phyloP scores from a whole-genome alignment of 2,329 filamentous ascomycete species.

The Colletotrichum ledebouriae region DNA sequence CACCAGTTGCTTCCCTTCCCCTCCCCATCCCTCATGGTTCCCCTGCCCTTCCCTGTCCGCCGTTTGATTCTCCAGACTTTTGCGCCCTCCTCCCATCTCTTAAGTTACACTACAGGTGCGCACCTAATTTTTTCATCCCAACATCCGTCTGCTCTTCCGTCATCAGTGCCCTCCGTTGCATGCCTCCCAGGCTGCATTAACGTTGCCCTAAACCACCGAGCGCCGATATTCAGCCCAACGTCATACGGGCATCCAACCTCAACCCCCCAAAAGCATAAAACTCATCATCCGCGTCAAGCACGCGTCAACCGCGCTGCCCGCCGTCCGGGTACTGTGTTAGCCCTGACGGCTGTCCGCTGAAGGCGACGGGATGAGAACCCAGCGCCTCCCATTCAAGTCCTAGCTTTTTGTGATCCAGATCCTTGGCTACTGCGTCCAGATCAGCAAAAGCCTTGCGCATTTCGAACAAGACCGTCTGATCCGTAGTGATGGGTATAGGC shows the following conservation, averaged over 20 bases:
- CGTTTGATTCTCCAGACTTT: neutral
- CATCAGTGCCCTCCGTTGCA: constrained; percentile 4
- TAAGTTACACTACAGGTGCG: neutral
- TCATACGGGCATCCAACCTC: neutral
- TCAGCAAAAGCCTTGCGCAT: neutral
- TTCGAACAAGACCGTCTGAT: neutral
- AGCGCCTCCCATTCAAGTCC: neutral
- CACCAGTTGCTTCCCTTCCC: neutral
- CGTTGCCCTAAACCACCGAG: constrained; percentile 19
- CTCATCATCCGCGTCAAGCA: neutral
- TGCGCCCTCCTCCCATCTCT: neutral
- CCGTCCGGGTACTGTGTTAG: neutral
- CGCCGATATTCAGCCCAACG: constrained; percentile 19
- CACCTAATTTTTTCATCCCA: constrained; percentile 13
- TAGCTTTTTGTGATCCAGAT: neutral
- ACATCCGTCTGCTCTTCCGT: constrained; percentile 7
- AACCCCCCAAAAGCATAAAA: neutral
- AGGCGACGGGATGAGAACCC: neutral
- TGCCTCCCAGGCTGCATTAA: constrained; percentile 10
- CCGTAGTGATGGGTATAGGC: neutral
- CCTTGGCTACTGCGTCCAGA: neutral
- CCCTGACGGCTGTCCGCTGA: neutral
- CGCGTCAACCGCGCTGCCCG: constrained; percentile 13
- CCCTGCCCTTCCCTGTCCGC: neutral
- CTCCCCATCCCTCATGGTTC: neutral